Percentiles rank a stretch among this genome's conserved stretches.
These are phyloP conservation scores for Pythium phragmiticola DNA, from an alignment of 352 stramenopile species.

Conservation along the genomic window DNA sequence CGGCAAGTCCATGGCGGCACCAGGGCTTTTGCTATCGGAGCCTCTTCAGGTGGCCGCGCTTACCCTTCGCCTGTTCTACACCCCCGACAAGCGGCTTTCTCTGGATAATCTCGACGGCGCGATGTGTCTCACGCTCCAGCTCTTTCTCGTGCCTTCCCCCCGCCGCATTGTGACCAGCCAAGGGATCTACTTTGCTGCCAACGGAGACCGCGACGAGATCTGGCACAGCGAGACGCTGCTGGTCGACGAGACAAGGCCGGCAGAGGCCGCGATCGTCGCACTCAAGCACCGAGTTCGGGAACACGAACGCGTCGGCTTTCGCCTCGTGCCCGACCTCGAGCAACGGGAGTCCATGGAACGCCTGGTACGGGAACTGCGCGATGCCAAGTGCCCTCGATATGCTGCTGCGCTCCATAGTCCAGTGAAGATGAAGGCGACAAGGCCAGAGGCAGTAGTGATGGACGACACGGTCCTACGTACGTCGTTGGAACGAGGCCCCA, in stretches of 20 bases:
- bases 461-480: not conserved
- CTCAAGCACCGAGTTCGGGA: not conserved
- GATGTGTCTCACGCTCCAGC: slow-evolving; percentile 9
- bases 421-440: not conserved
- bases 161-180: not conserved
- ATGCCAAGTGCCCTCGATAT: slow-evolving; percentile 15
- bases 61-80: slow-evolving; percentile 11
- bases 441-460: not conserved
- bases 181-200: slow-evolving; percentile 14
- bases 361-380: not conserved
- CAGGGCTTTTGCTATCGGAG: not conserved
- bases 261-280: slow-evolving; percentile 2
- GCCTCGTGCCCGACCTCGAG: slow-evolving; percentile 8
- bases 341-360: slow-evolving; percentile 8
- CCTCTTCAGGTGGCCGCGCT: not conserved
- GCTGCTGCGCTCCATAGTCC: slow-evolving; percentile 5
- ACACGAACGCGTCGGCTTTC: slow-evolving; percentile 10
- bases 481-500: slow-evolving; percentile 23
- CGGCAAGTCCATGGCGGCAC: too few species aligned
- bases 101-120: slow-evolving; percentile 11
- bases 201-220: slow-evolving; percentile 22
- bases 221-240: slow-evolving; percentile 5
- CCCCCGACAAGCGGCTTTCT: not conserved
- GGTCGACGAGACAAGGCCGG: slow-evolving; percentile 6
- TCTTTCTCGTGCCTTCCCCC: slow-evolving; percentile 4